Base-by-base conservation (phyloP, 1,284 basidiomycete species). In the Ustilago hordei region DNA sequence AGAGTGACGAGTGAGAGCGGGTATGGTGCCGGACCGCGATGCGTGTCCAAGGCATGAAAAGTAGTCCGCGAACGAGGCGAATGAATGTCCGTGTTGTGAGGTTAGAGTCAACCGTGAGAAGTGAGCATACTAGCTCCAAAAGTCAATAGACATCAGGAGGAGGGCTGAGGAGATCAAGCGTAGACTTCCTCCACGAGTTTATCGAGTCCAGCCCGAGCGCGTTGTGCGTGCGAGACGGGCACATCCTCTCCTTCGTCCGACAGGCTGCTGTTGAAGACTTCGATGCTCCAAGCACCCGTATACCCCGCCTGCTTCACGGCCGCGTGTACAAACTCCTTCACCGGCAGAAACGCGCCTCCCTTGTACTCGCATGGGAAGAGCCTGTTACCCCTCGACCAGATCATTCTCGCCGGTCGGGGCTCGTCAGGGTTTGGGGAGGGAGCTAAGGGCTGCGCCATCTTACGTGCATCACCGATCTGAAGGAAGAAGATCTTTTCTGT, bases 221-320 rank as follows among this genome's bases (percentile, higher is more conserved):
- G 64, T 23, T 55, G 17, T 3, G 86, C 86, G 62, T 87, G 86
- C 48, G 68, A 54, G 3, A 31, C 19, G 2, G 84, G 85, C 2
- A 86, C 82, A 9, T 55, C 31, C 15, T 53, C 59, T 15, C 67
- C 55, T 34, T 62, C 34, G 1, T 81, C 75, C 19, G 62, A 53
- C 6, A 87, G 62, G 41, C 73, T 81, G 53, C 82, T 83, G 69
- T 86, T 86, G 64, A 87, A 87, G 7, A 87, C 85, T 60, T 87
- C 87, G 48, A 86, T 62, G 34, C 82, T 84, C 83, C 86, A 86
- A 3, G 84, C 75, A 2, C 87, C 87, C 6, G 41, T 54, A 64
- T 87, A 87, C 6, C 87, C 85, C 1, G 84, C 84, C 48, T 67
- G 38, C 34, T 32, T 53, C 11, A 85, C 61, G 23, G 86, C 82